Evolutionary conservation across 2,329 filamentous ascomycete genomes (phyloP).

Genomic region (Aspergillus tubingensis): DNA sequence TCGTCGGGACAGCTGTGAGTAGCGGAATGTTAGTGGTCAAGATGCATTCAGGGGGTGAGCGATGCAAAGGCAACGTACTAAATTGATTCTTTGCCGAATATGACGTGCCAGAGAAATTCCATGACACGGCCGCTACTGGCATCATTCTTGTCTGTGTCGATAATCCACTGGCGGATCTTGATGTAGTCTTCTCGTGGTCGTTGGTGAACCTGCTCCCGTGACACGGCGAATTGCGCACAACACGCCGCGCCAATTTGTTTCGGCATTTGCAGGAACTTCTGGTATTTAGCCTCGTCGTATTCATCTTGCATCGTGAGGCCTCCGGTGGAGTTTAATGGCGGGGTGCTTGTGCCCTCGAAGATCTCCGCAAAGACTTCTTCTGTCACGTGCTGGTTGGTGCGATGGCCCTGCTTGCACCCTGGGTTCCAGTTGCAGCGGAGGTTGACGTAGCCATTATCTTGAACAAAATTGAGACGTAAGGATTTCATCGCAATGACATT

Average conservation of each 20-base stretch:
- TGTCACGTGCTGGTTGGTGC: slow-evolving; percentile 40
- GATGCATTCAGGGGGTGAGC: neutral
- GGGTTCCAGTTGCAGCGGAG: slow-evolving; percentile 62
- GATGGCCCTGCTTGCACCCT: slow-evolving; percentile 49
- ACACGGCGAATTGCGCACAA: slow-evolving; percentile 67
- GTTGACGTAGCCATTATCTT: slow-evolving; percentile 60
- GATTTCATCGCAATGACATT: slow-evolving; percentile 54
- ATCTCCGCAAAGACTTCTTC: slow-evolving; percentile 40
- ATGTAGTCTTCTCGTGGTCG: slow-evolving; percentile 57
- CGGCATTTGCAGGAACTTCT: slow-evolving; percentile 47
- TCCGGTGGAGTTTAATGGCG: slow-evolving; percentile 31
- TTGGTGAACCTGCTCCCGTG: slow-evolving; percentile 52
- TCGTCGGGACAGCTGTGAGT: slow-evolving; percentile 35
- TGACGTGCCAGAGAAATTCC: slow-evolving; percentile 67
- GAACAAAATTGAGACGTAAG: slow-evolving; percentile 55
- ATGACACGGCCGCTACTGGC: slow-evolving; percentile 60
- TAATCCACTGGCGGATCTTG: slow-evolving; percentile 60
- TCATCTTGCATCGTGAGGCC: neutral
- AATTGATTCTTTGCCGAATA: slow-evolving; percentile 47
- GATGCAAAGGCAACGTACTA: slow-evolving; percentile 33
- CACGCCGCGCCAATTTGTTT: slow-evolving; percentile 58
- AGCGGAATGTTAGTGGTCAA: slow-evolving; percentile 14
- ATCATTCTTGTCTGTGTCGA: slow-evolving; percentile 58
- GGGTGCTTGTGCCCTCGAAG: slow-evolving; percentile 43
- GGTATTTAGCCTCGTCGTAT: slow-evolving; percentile 4